Evolutionary conservation across 352 stramenopile genomes (phyloP), one percentile per base, ranked within the genome.

Genomic region (Thalassiosira livingstoniorum): DNA sequence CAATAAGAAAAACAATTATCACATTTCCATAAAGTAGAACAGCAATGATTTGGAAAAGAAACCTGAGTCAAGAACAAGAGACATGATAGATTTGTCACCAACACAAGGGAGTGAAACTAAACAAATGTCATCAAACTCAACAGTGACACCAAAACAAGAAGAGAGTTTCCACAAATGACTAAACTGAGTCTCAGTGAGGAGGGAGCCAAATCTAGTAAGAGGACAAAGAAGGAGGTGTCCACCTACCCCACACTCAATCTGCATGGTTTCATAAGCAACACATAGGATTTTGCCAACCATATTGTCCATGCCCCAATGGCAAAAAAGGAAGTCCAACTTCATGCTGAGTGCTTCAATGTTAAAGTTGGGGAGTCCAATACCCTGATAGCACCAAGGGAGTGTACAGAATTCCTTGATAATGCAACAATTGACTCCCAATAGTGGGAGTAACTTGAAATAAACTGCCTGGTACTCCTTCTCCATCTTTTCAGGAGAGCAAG

Each of bases 141-240:
- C 45, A 0, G 10, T 1, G 18, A 66, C 21, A 7, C 31, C 2
- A 10, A 42, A 62, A 25, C 39, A 25, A 1, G 32, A 37, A 21
- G 62, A 31, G 11, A 39, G 57, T 23, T 71, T 15, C 58, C 60
- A 78, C 13, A 71, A 57, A 15, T 35, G 29, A 15, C 65, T 71
- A 47, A 37, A 70, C 70, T 60, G 71, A 42, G 58, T 72, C 11
- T 70, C n/a, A 1, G 58, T 78, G 1, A 58, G 43, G 1, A 78
- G 32, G 31, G 13, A 47, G 0, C 29, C 25, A 45, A 55, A 37
- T 4, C 1, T 5, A 0, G 25, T 2, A 54, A 54, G 68, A 27
- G 35, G 7, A 1, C 18, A 34, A 35, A 42, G 11, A n/a, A 75
- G 43, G 55, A 39, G 4, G 21, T 62, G 54, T 55, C 69, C 31